Base-by-base conservation (phyloP, 202 grass and related monocot species). In the Panicum virgatum region DNA sequence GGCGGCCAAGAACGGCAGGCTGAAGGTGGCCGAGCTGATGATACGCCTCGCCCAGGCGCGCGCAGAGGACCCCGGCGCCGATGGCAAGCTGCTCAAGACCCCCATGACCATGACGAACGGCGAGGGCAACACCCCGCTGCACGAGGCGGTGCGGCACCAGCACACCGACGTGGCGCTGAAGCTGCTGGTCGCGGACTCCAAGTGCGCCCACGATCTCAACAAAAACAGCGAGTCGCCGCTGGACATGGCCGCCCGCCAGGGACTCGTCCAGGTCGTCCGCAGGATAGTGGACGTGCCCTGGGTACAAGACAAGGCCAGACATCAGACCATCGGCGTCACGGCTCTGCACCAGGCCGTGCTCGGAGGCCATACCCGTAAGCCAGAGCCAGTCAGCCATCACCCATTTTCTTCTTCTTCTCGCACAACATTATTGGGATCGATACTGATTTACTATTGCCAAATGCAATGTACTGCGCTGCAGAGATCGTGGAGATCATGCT, bases 311-410 rank as follows among this genome's bases (percentile, higher is more conserved):
- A n/a, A n/a, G n/a, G n/a, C n/a, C n/a, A n/a, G n/a, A 8, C 66
- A 14, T 45, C n/a, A 3, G 25, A 8, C 73, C 45, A 51, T 67
- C 30, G 85, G 90, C 10, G 93, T 88, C 65, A 87, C 90, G 4
- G 75, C 83, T 11, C 75, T 97, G 30, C 94, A 94, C 51, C 82
- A 90, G 83, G 91, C 89, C 42, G 87, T 94, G 34, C 83, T 94
- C 70, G 87, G 91, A n/a, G 80, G 91, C 19, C 82, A 92, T 66
- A 90, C 53, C 58, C 38, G n/a, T n/a, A n/a, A n/a, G n/a, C n/a
- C n/a, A n/a, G n/a, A n/a, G n/a, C n/a, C n/a, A n/a, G 91, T 91
- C 87, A 85, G 87, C 16, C 0, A 8, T n/a, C n/a, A n/a, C n/a
- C n/a, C n/a, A n/a, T n/a, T n/a, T n/a, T n/a, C n/a, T n/a, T 7